Conservation (phyloP, 805 yeast genomes). For the Metschnikowia rubicola region DNA sequence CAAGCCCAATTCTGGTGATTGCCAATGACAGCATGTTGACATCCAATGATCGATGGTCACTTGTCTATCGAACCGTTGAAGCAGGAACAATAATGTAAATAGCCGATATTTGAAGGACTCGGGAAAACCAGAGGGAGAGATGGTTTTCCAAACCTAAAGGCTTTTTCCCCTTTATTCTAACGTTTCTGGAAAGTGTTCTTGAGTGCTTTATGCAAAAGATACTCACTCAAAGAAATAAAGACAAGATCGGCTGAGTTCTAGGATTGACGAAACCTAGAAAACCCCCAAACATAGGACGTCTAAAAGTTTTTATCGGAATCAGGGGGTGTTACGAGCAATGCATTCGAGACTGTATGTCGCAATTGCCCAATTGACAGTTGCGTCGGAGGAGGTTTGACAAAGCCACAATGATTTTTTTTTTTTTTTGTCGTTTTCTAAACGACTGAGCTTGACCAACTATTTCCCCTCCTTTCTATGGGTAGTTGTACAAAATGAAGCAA, state of each 20-base stretch:
- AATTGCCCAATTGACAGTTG: constrained; percentile 5
- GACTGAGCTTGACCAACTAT: no score
- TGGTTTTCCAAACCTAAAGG: no score
- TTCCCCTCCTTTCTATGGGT: no score
- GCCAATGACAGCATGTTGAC: constrained; percentile 5
- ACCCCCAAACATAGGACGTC: neutral
- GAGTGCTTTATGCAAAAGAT: neutral
- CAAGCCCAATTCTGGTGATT: constrained; percentile 3
- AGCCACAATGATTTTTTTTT: neutral
- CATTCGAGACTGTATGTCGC: constrained; percentile 6
- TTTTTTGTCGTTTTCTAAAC: no score
- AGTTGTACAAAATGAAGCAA: no score
- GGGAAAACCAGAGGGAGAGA: no score
- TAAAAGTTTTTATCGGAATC: constrained; percentile 4
- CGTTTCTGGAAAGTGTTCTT: no score
- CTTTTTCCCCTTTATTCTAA: no score
- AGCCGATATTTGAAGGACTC: no score
- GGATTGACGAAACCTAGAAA: neutral
- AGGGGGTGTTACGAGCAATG: constrained; percentile 5
- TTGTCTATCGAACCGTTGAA: neutral
- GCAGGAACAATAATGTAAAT: neutral
- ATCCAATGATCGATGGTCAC: neutral
- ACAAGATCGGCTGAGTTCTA: neutral
- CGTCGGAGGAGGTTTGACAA: neutral
- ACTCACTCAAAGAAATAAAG: neutral